phyloP scores from a whole-genome alignment of 495 filamentous ascomycete genomes.

The Hypoxylon crocopeplum region DNA sequence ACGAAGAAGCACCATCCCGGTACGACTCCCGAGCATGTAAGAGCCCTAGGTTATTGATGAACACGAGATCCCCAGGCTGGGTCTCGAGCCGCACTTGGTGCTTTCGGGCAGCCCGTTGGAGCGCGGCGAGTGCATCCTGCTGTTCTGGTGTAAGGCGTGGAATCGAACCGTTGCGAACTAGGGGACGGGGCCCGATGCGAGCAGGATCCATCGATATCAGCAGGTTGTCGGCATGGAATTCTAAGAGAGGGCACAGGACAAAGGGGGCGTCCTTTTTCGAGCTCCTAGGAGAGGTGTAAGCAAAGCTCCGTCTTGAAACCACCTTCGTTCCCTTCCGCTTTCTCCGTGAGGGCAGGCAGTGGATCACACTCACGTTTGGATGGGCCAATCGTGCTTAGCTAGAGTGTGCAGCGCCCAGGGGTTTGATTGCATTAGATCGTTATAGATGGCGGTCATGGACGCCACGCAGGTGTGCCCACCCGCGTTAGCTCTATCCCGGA shows the following conservation, averaged over 20 bases:
- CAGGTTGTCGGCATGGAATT: conserved; percentile 43
- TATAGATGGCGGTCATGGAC: conserved; percentile 48
- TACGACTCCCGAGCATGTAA: conserved; percentile 65
- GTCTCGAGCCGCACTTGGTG: conserved; percentile 53
- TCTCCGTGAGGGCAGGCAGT: too few relatives aligned
- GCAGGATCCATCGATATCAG: conserved; percentile 50
- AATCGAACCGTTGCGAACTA: conserved; percentile 27
- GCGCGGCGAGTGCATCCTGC: conserved; percentile 41
- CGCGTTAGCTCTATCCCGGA: conserved; percentile 45
- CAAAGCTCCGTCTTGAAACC: neutral
- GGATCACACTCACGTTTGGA: conserved; percentile 50
- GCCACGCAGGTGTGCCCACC: conserved; percentile 53
- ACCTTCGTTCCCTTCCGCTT: too few relatives aligned
- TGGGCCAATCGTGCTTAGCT: conserved; percentile 45
- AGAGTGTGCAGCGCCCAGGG: conserved; percentile 44
- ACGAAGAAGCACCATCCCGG: conserved; percentile 41
- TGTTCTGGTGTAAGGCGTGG: conserved; percentile 45
- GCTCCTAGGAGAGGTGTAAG: conserved; percentile 28
- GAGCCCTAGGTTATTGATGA: conserved; percentile 67
- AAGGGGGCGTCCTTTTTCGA: conserved; percentile 44
- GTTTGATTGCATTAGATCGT: conserved; percentile 42
- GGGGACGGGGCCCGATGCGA: conserved; percentile 52
- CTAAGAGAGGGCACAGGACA: conserved; percentile 48
- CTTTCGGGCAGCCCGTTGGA: conserved; percentile 43
- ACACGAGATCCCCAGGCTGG: conserved; percentile 64